Percentiles rank a stretch among this genome's conserved stretches.
Conservation (phyloP, 768 basidiomycete species). For the Sporobolomyces roseus region DNA sequence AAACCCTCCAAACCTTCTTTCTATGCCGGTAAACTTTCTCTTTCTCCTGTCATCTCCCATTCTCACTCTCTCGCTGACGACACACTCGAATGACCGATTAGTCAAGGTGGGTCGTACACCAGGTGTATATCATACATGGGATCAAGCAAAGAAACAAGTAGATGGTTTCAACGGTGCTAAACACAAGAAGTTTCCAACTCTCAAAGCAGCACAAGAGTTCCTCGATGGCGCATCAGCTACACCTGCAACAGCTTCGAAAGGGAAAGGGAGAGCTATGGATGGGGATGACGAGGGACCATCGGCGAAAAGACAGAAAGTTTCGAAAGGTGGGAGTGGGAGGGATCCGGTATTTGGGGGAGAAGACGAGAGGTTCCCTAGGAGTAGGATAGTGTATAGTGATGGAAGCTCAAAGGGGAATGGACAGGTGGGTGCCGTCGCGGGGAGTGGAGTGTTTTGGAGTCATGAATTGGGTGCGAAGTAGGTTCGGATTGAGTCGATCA, state of each 20-base stretch:
- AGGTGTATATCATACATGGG: slow-evolving; percentile 71
- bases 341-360: slow-evolving; percentile 8
- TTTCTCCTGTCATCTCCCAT: neutral
- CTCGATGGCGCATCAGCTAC: slow-evolving; percentile 29
- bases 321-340: neutral
- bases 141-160: slow-evolving; percentile 66
- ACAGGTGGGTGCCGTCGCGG: slow-evolving; percentile 61
- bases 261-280: neutral
- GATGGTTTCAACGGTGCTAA: slow-evolving; percentile 61
- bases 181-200: slow-evolving; percentile 65
- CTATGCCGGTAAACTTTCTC: slow-evolving; percentile 28
- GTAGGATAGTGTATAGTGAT: slow-evolving; percentile 70
- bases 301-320: slow-evolving; percentile 1
- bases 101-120: slow-evolving; percentile 62
- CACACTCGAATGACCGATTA: too few relatives aligned
- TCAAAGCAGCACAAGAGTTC: slow-evolving; percentile 61
- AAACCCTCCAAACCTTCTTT: slow-evolving; percentile 18
- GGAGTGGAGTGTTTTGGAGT: slow-evolving; percentile 89
- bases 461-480: slow-evolving; percentile 30
- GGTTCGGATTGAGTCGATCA: neutral
- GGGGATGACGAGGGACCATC: neutral
- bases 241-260: neutral
- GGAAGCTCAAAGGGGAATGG: slow-evolving; percentile 87
- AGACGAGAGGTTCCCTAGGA: neutral
- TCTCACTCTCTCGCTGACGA: too few relatives aligned